A percentile compares a stretch with the other conserved stretches of the same genome.
These are phyloP conservation scores for Aspergillus arachidicola DNA, from an alignment of 2,329 filamentous ascomycete genomes.

Conservation along the genomic window DNA sequence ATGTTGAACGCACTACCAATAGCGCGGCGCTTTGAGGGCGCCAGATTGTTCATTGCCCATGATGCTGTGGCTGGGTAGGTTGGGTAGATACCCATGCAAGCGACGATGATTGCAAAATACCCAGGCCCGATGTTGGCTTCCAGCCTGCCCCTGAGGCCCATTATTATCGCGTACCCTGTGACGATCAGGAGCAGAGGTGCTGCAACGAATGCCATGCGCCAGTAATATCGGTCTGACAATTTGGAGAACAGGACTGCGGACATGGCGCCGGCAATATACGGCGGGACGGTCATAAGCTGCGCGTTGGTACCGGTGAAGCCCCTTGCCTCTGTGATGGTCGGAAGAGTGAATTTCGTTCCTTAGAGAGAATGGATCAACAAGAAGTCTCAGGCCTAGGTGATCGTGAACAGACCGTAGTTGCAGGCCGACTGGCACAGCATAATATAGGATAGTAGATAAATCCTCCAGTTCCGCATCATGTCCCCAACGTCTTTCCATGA, in stretches of 20 bases:
- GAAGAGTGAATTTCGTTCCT: constrained; percentile 41
- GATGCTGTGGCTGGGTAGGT: constrained; percentile 26
- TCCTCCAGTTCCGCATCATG: constrained; percentile 12
- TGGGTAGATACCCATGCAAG: constrained; percentile 29
- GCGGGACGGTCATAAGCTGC: constrained; percentile 33
- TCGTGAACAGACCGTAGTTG: constrained; percentile 22
- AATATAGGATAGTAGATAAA: constrained; percentile 32
- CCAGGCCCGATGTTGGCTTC: constrained; percentile 21
- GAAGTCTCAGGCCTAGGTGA: constrained; percentile 2
- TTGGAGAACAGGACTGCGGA: constrained; percentile 26
- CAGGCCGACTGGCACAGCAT: constrained; percentile 25
- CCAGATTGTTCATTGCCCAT: constrained; percentile 31
- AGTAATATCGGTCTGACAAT: constrained; percentile 28
- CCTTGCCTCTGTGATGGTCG: constrained; percentile 41
- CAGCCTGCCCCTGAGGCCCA: constrained; percentile 24
- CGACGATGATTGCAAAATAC: constrained; percentile 28
- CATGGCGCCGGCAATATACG: constrained; percentile 28
- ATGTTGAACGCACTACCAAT: constrained; percentile 26
- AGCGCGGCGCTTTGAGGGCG: constrained; percentile 24
- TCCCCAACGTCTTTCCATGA: constrained; percentile 10
- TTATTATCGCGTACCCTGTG: constrained; percentile 23
- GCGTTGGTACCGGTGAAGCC: constrained; percentile 38
- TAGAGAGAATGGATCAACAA: constrained; percentile 20
- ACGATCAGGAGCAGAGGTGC: constrained; percentile 18
- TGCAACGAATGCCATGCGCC: constrained; percentile 28